These are phyloP conservation scores for Cinnamomum micranthum DNA, from an alignment of 164 flowering plant species.

Conservation along the genomic window DNA sequence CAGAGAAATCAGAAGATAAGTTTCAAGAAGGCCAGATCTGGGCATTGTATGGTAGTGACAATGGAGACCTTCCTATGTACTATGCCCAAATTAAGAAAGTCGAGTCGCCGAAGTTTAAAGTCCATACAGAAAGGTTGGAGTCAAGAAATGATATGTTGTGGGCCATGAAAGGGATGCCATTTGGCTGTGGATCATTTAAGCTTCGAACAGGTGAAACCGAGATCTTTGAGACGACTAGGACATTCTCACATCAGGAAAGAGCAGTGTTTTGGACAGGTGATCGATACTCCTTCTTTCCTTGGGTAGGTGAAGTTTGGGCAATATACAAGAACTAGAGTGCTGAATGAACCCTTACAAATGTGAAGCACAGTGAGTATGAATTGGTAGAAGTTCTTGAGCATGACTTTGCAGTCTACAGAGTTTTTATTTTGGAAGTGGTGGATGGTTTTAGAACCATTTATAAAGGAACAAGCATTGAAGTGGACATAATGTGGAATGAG, in stretches of 20 bases:
- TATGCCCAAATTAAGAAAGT: slow-evolving; percentile 44
- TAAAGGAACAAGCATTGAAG: slow-evolving; percentile 1
- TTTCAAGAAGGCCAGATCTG: slow-evolving; percentile 40
- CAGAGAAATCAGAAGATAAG: slow-evolving; percentile 31
- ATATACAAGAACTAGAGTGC: slow-evolving; percentile 43
- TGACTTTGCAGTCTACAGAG: slow-evolving; percentile 11
- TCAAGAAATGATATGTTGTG: slow-evolving; percentile 26
- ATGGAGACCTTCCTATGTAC: slow-evolving; percentile 58
- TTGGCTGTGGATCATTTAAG: slow-evolving; percentile 38
- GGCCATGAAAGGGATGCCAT: slow-evolving; percentile 39
- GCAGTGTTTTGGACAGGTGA: slow-evolving; percentile 18
- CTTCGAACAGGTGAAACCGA: slow-evolving; percentile 20
- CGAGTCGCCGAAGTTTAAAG: slow-evolving; percentile 10
- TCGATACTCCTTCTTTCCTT: slow-evolving; percentile 43
- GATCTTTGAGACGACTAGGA: neutral
- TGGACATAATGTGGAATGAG: slow-evolving; percentile 24
- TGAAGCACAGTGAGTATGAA: slow-evolving; percentile 30
- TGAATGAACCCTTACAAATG: slow-evolving; percentile 16
- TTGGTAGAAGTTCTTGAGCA: slow-evolving; percentile 39
- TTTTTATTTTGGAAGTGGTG: slow-evolving; percentile 22
- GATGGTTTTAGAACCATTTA: slow-evolving; percentile 26
- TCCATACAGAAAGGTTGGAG: slow-evolving; percentile 40
- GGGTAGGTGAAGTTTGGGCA: slow-evolving; percentile 69
- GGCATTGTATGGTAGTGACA: slow-evolving; percentile 52
- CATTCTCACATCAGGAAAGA: slow-evolving; percentile 48